A percentile compares a stretch with the other conserved stretches of the same genome.
These are phyloP conservation scores for Ceratocystis lukuohia DNA, from an alignment of 2,329 filamentous ascomycete genomes.

Conservation along the genomic window DNA sequence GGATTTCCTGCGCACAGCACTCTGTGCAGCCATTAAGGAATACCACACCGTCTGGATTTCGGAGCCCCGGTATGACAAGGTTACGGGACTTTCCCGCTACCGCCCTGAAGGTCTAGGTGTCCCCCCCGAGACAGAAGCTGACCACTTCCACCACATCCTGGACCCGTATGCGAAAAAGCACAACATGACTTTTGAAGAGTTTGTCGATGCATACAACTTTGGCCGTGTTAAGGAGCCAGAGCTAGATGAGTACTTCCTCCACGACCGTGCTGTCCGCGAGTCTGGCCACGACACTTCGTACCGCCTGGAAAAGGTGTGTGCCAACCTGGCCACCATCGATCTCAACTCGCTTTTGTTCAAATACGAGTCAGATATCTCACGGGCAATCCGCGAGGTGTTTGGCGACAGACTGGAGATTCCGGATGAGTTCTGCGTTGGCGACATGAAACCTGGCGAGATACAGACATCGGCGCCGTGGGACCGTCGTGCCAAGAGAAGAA, in stretches of 20 bases:
- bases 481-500: conserved; percentile 69
- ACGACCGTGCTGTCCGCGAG: conserved; percentile 89
- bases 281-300: conserved; percentile 96
- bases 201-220: conserved; percentile 78
- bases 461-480: conserved; percentile 86
- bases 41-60: conserved; percentile 82
- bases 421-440: conserved; percentile 60
- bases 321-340: conserved; percentile 83
- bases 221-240: conserved; percentile 67
- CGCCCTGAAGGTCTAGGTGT: conserved; percentile 72
- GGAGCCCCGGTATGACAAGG: conserved; percentile 62
- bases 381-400: conserved; percentile 73
- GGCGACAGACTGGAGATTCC: conserved; percentile 72
- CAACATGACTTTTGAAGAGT: conserved; percentile 66
- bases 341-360: conserved; percentile 93
- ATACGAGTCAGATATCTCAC: conserved; percentile 87
- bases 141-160: conserved; percentile 73
- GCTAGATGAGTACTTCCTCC: conserved; percentile 87
- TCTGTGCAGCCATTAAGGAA: conserved; percentile 90
- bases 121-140: conserved; percentile 80
- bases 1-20: conserved; percentile 68
- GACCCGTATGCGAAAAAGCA: conserved; percentile 74
- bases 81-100: conserved; percentile 72
- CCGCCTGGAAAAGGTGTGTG: conserved; percentile 75
- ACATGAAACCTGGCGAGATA: conserved; percentile 50